These are phyloP conservation scores for Monosporascus sp. DNA, from an alignment of 2,329 filamentous ascomycete species.

Conservation along the genomic window DNA sequence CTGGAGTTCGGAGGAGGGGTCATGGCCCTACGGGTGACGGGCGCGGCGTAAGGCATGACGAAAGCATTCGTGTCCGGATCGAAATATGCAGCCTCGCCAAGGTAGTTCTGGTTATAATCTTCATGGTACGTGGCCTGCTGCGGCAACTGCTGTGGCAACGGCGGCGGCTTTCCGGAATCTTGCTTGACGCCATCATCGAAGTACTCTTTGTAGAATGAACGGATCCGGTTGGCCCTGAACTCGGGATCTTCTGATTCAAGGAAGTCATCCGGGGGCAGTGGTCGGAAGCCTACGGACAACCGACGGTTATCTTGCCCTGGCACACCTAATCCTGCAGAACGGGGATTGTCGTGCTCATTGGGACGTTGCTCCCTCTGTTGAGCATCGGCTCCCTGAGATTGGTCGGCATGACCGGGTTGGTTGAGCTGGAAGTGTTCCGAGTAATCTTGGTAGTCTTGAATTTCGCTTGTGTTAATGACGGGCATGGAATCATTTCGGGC, in stretches of 20 bases:
- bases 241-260: conserved; percentile 82
- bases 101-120: conserved; percentile 68
- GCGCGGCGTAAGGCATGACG: conserved; percentile 78
- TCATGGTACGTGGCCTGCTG: conserved; percentile 57
- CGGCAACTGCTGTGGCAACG: conserved; percentile 17
- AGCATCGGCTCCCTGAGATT: conserved; percentile 15
- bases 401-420: conserved; percentile 26
- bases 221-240: conserved; percentile 88
- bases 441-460: conserved; percentile 20
- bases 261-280: conserved; percentile 80
- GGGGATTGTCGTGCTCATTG: conserved; percentile 21
- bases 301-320: conserved; percentile 52
- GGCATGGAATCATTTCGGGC: conserved; percentile 30
- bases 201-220: conserved; percentile 99
- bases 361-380: conserved; percentile 13
- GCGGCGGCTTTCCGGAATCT: conserved; percentile 13
- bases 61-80: conserved; percentile 66
- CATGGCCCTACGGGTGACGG: conserved; percentile 86
- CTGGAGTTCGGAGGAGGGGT: conserved; percentile 69
- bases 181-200: conserved; percentile 74
- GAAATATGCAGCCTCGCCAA: conserved; percentile 63
- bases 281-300: conserved; percentile 70
- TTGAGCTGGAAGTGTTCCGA: conserved; percentile 20
- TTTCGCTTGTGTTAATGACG: conserved; percentile 17
- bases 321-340: conserved; percentile 42